phyloP scores from a whole-genome alignment of 371 early-diverging fungal species.

The Mucor saturninus region DNA sequence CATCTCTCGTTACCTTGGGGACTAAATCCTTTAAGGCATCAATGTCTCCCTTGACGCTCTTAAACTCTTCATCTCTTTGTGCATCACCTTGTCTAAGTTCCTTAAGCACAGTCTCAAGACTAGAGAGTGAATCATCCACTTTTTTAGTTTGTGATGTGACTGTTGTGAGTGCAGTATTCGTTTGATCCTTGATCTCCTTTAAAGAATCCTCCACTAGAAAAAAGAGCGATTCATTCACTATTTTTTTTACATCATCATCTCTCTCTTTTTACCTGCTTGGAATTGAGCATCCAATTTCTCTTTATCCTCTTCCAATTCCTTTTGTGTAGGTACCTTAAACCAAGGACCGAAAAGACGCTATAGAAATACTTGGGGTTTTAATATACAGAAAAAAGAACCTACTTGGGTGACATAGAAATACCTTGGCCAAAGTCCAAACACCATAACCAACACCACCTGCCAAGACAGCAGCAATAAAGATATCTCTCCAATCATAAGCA shows the following conservation, averaged over 20 bases:
- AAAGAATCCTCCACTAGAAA: conserved; percentile 52
- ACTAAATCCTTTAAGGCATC: conserved; percentile 76
- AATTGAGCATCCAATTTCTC: conserved; percentile 77
- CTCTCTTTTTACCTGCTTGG: conserved; percentile 43
- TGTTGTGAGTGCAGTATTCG: conserved; percentile 72
- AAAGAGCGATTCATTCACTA: background rate
- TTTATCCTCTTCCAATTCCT: conserved; percentile 74
- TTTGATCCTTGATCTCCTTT: conserved; percentile 66
- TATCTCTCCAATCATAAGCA: conserved; percentile 90
- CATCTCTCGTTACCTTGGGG: conserved; percentile 65
- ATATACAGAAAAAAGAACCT: background rate
- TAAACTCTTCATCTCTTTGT: conserved; percentile 73
- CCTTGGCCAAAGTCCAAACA: conserved; percentile 79
- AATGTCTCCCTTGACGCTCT: conserved; percentile 74
- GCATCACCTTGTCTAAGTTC: conserved; percentile 74
- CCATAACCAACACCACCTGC: conserved; percentile 90
- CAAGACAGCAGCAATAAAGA: conserved; percentile 87
- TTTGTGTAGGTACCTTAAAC: conserved; percentile 69
- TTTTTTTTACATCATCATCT: background rate
- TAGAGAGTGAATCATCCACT: conserved; percentile 71
- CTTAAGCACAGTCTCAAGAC: conserved; percentile 69
- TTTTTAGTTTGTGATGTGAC: conserved; percentile 76
- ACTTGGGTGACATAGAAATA: conserved; percentile 36
- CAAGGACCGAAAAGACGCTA: conserved; percentile 75
- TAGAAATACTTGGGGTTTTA: no score